Conservation (phyloP, 2,329 filamentous ascomycete species). For the Clonostachys solani region DNA sequence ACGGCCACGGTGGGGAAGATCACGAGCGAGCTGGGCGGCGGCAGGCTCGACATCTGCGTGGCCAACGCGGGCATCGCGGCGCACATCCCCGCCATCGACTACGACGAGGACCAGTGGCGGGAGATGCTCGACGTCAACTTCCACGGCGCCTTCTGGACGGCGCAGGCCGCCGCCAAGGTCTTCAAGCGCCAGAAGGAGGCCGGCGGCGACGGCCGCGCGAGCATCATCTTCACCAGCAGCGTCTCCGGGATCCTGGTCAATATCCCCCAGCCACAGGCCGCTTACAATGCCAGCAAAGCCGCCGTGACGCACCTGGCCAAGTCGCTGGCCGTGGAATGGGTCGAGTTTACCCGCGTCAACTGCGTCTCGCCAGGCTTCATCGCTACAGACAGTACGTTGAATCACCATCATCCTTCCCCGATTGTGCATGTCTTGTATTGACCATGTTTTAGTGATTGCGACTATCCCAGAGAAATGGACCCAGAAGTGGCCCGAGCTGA, state of each 20-base stretch:
- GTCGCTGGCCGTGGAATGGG: constrained; percentile 69
- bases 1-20: constrained; percentile 23
- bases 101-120: constrained; percentile 43
- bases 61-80: constrained; percentile 44
- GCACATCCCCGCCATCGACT: constrained; percentile 49
- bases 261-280: constrained; percentile 32
- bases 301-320: constrained; percentile 42
- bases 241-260: constrained; percentile 47
- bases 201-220: constrained; percentile 22
- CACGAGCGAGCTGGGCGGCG: constrained; percentile 23
- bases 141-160: constrained; percentile 35
- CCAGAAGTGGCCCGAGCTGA: constrained; percentile 30
- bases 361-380: constrained; percentile 69
- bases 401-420: neutral
- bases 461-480: constrained; percentile 12
- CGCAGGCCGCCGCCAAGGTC: constrained; percentile 31
- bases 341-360: constrained; percentile 64
- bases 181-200: constrained; percentile 25
- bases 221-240: constrained; percentile 45
- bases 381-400: neutral
- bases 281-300: constrained; percentile 36
- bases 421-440: constrained; percentile 16
- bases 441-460: constrained; percentile 29
- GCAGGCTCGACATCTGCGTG: constrained; percentile 33
- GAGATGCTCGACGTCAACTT: constrained; percentile 48